phyloP scores from a whole-genome alignment of 768 basidiomycete genomes.

The Suillus lakei region DNA sequence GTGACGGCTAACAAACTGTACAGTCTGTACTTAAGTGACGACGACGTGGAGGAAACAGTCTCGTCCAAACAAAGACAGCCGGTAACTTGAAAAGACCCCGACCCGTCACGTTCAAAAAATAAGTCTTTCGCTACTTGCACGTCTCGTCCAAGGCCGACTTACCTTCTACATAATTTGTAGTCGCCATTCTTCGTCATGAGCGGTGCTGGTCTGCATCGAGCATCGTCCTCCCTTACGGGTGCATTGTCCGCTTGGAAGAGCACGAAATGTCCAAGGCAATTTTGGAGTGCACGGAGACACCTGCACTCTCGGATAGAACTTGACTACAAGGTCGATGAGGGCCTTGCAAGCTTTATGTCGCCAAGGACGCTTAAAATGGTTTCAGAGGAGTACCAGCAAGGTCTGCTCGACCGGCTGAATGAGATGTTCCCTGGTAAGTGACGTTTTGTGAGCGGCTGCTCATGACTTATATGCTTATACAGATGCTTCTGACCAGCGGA shows the following conservation, averaged over 20 bases:
- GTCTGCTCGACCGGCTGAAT: constrained; percentile 77
- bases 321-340: constrained; percentile 70
- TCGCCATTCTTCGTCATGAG: constrained; percentile 22
- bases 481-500: constrained; percentile 62
- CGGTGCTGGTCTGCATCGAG: constrained; percentile 23
- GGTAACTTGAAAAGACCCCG: constrained; percentile 22
- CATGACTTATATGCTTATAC: constrained; percentile 2
- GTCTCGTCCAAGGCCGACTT: constrained; percentile 2
- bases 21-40: constrained; percentile 4
- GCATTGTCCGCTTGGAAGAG: constrained; percentile 21
- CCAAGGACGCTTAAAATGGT: constrained; percentile 72
- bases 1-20: constrained; percentile 12
- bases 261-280: constrained; percentile 12
- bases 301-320: constrained; percentile 59
- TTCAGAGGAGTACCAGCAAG: constrained; percentile 85
- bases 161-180: not conserved
- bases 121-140: constrained; percentile 10
- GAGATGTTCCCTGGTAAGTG: constrained; percentile 71
- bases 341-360: constrained; percentile 80
- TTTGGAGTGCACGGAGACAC: constrained; percentile 34
- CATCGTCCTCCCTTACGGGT: constrained; percentile 25
- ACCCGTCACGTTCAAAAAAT: constrained; percentile 16
- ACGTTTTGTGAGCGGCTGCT: not conserved
- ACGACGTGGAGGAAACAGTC: constrained; percentile 28
- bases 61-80: constrained; percentile 17